These are phyloP conservation scores for Naganishia sp. DNA, from an alignment of 1,284 basidiomycete genomes.

Conservation along the genomic window DNA sequence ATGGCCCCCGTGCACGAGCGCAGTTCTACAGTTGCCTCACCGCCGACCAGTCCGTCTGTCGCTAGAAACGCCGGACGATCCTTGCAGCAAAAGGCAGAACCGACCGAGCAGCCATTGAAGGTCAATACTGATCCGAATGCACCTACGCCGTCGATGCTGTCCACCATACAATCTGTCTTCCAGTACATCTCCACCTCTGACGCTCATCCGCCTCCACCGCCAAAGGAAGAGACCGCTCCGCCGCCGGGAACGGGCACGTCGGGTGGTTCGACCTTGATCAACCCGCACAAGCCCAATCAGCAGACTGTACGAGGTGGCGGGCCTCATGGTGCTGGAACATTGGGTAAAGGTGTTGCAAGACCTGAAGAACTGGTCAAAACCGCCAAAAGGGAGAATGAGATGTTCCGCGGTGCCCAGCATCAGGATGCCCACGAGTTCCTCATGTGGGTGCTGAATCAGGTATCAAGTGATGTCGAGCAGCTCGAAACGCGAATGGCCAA, in stretches of 20 bases:
- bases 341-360: constrained; percentile 77
- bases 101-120: constrained; percentile 27
- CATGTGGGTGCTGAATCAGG: constrained; percentile 87
- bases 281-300: constrained; percentile 32
- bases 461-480: constrained; percentile 87
- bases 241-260: constrained; percentile 30
- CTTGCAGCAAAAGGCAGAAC: constrained; percentile 37
- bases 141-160: constrained; percentile 74
- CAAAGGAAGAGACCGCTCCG: constrained; percentile 37
- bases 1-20: constrained; percentile 18
- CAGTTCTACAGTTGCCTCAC: constrained; percentile 3
- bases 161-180: constrained; percentile 87
- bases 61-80: constrained; percentile 32
- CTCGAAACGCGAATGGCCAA: constrained; percentile 53
- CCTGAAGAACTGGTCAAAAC: constrained; percentile 88
- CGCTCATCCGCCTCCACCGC: constrained; percentile 50
- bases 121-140: constrained; percentile 59
- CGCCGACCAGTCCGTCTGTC: constrained; percentile 14
- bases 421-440: constrained; percentile 98
- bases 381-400: constrained; percentile 80
- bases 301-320: constrained; percentile 48
- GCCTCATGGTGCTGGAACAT: constrained; percentile 49
- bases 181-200: constrained; percentile 62
- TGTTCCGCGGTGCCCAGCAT: constrained; percentile 82
- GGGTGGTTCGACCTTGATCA: constrained; percentile 30